phyloP scores from a whole-genome alignment of 169 alveolate species.

The Plasmodium knowlesi region DNA sequence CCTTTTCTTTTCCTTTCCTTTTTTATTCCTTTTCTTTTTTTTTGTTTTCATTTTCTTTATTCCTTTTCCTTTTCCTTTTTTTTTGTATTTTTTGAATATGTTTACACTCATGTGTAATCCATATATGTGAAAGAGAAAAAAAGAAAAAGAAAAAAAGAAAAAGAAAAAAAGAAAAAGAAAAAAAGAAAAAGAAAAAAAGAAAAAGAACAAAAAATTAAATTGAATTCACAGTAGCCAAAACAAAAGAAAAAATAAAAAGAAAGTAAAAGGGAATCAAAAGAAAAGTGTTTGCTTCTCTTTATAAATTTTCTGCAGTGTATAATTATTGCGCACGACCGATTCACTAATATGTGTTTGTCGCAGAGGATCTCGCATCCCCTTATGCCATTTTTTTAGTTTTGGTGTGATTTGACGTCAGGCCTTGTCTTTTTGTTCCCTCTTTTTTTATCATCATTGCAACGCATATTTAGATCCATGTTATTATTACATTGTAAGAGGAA shows the following conservation, averaged over 20 bases:
- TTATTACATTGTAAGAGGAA: not conserved
- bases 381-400: not conserved
- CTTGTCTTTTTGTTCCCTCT: not conserved
- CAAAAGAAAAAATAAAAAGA: not conserved
- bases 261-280: not conserved
- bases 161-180: not conserved
- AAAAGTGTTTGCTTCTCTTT: not conserved
- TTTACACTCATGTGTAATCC: too few species aligned
- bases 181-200: not conserved
- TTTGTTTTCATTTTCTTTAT: not conserved
- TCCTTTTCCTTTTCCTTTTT: too few species aligned
- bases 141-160: not conserved
- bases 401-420: not conserved
- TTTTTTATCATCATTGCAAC: not conserved
- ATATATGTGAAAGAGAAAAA: constrained; percentile 4
- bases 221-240: too few species aligned
- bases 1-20: too few species aligned
- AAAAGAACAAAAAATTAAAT: too few species aligned
- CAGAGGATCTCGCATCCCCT: not conserved
- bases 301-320: not conserved
- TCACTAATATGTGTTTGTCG: not conserved
- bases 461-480: not conserved
- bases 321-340: not conserved
- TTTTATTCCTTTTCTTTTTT: too few species aligned
- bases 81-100: too few species aligned